These are phyloP conservation scores for Xylariaceae sp. DNA, from an alignment of 2,329 filamentous ascomycete species.

Conservation along the genomic window DNA sequence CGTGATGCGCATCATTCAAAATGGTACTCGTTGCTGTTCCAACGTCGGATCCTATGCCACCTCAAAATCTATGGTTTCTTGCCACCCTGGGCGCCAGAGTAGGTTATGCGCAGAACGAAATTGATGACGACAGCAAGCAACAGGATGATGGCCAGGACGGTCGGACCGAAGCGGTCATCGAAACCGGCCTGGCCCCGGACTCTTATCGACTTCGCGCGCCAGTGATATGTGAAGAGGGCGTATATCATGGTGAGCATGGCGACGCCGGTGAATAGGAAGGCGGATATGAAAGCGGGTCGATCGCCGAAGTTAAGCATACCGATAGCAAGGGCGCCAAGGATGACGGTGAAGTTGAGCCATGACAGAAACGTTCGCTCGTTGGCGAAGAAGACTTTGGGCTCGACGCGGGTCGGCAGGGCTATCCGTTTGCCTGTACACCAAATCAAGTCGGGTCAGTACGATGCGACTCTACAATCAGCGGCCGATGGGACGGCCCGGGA, in stretches of 20 bases:
- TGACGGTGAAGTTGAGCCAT: constrained; percentile 99
- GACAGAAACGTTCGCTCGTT: constrained; percentile 99
- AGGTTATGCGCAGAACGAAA: constrained; percentile 74
- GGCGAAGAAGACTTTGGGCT: constrained; percentile 99
- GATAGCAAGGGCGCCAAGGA: constrained; percentile 91
- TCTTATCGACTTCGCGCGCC: constrained; percentile 89
- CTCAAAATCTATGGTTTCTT: constrained; percentile 27
- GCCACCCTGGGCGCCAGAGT: constrained; percentile 35
- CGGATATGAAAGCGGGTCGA: constrained; percentile 85
- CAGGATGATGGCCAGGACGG: constrained; percentile 79
- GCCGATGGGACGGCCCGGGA: neutral
- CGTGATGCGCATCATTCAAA: neutral
- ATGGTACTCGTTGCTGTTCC: neutral
- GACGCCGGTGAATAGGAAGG: constrained; percentile 88
- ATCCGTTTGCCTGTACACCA: constrained; percentile 82
- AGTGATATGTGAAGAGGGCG: constrained; percentile 91
- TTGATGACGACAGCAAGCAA: constrained; percentile 90
- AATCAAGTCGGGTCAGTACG: constrained; percentile 1
- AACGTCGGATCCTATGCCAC: neutral
- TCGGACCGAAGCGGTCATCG: constrained; percentile 92
- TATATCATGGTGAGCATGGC: constrained; percentile 95
- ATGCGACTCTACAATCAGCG: neutral
- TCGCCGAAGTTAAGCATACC: constrained; percentile 98
- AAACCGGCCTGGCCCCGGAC: constrained; percentile 90
- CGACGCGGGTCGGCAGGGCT: constrained; percentile 92